Evolutionary conservation across 441 rosid genomes (phyloP).

Genomic region (Omphalea diandra): DNA sequence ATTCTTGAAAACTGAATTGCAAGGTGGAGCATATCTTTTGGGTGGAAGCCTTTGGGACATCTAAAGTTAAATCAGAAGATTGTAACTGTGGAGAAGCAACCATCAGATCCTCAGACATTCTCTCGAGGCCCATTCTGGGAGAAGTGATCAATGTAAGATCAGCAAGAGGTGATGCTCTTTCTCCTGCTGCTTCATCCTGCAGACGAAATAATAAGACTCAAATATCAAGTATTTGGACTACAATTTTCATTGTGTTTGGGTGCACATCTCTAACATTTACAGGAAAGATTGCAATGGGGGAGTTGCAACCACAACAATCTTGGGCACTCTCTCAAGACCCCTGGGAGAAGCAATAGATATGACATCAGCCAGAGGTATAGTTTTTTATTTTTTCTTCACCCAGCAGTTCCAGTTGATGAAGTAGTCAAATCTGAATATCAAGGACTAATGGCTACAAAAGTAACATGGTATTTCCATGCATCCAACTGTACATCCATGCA

Average conservation of each 20-base stretch:
- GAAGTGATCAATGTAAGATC: slow-evolving; percentile 38
- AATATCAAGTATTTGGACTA: background rate
- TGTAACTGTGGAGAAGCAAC: slow-evolving; percentile 39
- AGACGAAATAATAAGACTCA: slow-evolving; percentile 1
- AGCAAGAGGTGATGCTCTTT: slow-evolving; percentile 30
- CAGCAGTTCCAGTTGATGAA: slow-evolving; percentile 34
- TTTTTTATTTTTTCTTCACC: slow-evolving; percentile 33
- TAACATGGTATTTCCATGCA: background rate
- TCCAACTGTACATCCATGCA: background rate
- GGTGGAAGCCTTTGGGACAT: slow-evolving; percentile 46
- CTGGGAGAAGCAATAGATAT: slow-evolving; percentile 34
- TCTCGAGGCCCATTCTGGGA: slow-evolving; percentile 25
- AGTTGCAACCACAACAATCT: slow-evolving; percentile 35
- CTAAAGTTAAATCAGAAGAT: slow-evolving; percentile 32
- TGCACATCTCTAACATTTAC: slow-evolving; percentile 18
- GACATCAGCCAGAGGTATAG: slow-evolving; percentile 30
- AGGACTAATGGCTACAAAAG: background rate
- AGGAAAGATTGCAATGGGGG: slow-evolving; percentile 38
- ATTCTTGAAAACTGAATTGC: slow-evolving; percentile 69
- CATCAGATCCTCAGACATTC: slow-evolving; percentile 35
- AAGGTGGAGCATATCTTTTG: slow-evolving; percentile 55
- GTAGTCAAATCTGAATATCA: background rate
- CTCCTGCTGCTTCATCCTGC: slow-evolving; percentile 40
- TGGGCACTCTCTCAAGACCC: slow-evolving; percentile 31
- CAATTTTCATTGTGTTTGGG: background rate